A percentile compares a stretch with the other conserved stretches of the same genome.
Conservation (phyloP, 73 alveolate species). For the Paramecium primaurelia region DNA sequence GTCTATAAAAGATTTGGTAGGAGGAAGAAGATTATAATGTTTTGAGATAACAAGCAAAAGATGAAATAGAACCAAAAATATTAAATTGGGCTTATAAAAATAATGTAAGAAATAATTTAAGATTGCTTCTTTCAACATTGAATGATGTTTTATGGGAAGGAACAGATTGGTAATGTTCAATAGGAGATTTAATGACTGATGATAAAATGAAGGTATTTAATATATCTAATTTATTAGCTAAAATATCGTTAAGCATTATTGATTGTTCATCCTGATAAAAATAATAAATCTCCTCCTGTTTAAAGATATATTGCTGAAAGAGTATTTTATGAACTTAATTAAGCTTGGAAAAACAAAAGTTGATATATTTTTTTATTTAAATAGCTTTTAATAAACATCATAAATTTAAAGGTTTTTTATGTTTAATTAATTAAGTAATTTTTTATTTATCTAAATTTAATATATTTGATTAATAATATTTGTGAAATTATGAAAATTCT, state of each 20-base stretch:
- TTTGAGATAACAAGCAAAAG: slow-evolving; percentile 26
- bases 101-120: slow-evolving; percentile 25
- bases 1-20: neutral
- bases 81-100: neutral
- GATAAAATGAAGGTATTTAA: neutral
- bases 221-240: neutral
- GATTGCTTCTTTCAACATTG: neutral
- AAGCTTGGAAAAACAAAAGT: neutral
- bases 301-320: slow-evolving; percentile 47
- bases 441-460: too few species aligned
- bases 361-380: neutral
- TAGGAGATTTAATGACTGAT: slow-evolving; percentile 38
- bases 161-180: slow-evolving; percentile 21
- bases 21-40: neutral
- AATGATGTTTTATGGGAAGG: slow-evolving; percentile 38
- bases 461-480: too few species aligned
- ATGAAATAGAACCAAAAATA: slow-evolving; percentile 4
- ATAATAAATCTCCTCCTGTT: neutral
- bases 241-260: neutral
- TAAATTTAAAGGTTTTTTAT: too few species aligned
- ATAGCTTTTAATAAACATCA: neutral
- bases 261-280: slow-evolving; percentile 35
- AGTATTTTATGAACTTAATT: slow-evolving; percentile 24
- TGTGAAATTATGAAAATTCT: too few species aligned
- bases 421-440: too few species aligned